Evolutionary conservation across 768 basidiomycete genomes (phyloP).

Genomic region (Boletus vinaceobasis): DNA sequence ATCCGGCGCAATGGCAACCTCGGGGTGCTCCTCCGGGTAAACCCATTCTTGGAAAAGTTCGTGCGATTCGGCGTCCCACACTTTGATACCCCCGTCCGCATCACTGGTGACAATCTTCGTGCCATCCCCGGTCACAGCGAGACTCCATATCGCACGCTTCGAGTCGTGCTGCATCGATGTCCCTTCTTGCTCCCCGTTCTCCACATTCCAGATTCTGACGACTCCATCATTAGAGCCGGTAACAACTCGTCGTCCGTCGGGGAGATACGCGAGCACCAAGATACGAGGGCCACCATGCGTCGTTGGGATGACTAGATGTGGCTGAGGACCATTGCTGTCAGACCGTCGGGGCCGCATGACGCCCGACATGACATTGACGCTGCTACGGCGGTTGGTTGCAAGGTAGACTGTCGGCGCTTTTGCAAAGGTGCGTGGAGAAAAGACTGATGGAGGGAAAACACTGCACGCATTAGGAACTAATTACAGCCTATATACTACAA

Average conservation of each 20-base stretch:
- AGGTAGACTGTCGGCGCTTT: not conserved
- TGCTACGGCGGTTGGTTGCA: not conserved
- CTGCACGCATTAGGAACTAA: not conserved
- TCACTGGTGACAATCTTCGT: not conserved
- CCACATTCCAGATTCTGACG: not conserved
- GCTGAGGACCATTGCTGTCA: not conserved
- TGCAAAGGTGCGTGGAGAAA: not conserved
- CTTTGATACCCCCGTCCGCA: too few species aligned
- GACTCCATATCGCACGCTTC: fast-evolving
- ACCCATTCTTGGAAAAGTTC: too few species aligned
- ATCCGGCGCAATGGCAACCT: too few species aligned
- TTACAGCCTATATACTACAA: too few species aligned
- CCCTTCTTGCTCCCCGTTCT: not conserved
- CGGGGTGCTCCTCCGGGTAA: too few species aligned
- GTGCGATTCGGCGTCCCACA: too few species aligned
- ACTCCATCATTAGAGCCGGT: not conserved
- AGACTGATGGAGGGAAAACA: too few species aligned
- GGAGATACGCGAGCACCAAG: not conserved
- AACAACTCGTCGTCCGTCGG: constrained; percentile 3
- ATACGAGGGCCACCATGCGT: not conserved
- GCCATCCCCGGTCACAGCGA: constrained; percentile 1
- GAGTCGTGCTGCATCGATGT: not conserved
- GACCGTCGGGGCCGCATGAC: not conserved
- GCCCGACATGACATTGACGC: not conserved
- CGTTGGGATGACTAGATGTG: not conserved